Conservation (phyloP, 2,329 filamentous ascomycete species). For the Truncatella angustata region DNA sequence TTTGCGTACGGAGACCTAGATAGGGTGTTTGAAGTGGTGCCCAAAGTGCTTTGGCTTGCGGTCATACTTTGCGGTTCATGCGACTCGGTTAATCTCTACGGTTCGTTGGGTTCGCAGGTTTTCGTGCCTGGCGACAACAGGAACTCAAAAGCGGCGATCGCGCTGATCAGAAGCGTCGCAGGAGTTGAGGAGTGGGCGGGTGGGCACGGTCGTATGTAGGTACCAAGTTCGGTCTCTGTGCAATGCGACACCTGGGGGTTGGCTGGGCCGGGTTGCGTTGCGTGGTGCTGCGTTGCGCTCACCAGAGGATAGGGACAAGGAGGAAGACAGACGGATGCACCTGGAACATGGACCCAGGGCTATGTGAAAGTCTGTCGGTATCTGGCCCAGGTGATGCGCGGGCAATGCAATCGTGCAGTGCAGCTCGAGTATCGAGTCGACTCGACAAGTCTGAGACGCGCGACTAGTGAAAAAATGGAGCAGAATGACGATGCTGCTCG, state of each 20-base stretch:
- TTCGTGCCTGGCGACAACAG: not conserved
- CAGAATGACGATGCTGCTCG: slow-evolving; percentile 8
- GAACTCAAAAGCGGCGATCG: slow-evolving; percentile 22
- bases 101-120: slow-evolving; percentile 1
- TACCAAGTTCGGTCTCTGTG: not conserved
- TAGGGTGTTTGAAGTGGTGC: slow-evolving; percentile 20
- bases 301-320: too few species aligned
- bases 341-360: too few species aligned
- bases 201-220: slow-evolving; percentile 7
- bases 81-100: slow-evolving; percentile 11
- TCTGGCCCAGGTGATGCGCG: not conserved
- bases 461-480: slow-evolving; percentile 5
- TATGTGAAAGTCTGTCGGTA: too few species aligned
- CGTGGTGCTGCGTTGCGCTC: too few species aligned
- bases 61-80: slow-evolving; percentile 27
- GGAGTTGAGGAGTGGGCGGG: slow-evolving; percentile 13
- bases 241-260: not conserved
- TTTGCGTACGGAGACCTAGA: slow-evolving; percentile 21
- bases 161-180: slow-evolving; percentile 25
- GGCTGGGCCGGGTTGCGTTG: too few species aligned
- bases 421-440: not conserved
- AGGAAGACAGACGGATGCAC: too few species aligned
- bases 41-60: slow-evolving; percentile 19
- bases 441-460: not conserved
- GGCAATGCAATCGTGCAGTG: slow-evolving; percentile 9